phyloP scores from a whole-genome alignment of 768 basidiomycete species.

The Auricularia sp. region DNA sequence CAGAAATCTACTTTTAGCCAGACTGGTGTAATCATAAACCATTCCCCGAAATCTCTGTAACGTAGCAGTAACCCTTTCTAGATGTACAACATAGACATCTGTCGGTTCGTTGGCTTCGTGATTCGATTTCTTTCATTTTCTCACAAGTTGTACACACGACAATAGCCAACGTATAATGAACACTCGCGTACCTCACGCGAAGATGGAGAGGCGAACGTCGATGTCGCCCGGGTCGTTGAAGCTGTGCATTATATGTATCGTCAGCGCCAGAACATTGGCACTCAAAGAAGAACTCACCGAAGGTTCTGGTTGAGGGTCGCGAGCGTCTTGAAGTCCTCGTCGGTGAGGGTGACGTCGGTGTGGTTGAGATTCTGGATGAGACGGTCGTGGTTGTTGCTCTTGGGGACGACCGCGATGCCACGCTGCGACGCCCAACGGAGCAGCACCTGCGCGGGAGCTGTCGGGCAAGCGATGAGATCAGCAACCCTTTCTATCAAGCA shows the following conservation, averaged over 20 bases:
- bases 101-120: no score
- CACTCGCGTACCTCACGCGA: conserved; percentile 37
- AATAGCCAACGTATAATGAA: conserved; percentile 9
- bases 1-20: no score
- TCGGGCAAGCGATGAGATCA: neutral
- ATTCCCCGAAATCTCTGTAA: no score
- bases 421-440: conserved; percentile 74
- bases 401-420: conserved; percentile 66
- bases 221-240: conserved; percentile 64
- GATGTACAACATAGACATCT: no score
- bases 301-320: conserved; percentile 49
- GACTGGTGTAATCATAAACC: no score
- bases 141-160: no score
- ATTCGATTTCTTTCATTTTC: no score
- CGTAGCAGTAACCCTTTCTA: no score
- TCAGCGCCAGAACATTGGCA: conserved; percentile 6
- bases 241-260: conserved; percentile 22
- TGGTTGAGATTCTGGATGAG: conserved; percentile 44
- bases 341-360: conserved; percentile 38
- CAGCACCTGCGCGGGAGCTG: conserved; percentile 51
- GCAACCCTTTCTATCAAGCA: neutral
- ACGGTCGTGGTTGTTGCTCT: conserved; percentile 41
- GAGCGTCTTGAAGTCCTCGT: conserved; percentile 48
- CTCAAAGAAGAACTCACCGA: conserved; percentile 20
- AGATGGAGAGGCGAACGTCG: conserved; percentile 56